Percentiles rank a stretch among this genome's conserved stretches.
Evolutionary conservation across 805 yeast species (phyloP).

Genomic region (Phaffomyces opuntiae): DNA sequence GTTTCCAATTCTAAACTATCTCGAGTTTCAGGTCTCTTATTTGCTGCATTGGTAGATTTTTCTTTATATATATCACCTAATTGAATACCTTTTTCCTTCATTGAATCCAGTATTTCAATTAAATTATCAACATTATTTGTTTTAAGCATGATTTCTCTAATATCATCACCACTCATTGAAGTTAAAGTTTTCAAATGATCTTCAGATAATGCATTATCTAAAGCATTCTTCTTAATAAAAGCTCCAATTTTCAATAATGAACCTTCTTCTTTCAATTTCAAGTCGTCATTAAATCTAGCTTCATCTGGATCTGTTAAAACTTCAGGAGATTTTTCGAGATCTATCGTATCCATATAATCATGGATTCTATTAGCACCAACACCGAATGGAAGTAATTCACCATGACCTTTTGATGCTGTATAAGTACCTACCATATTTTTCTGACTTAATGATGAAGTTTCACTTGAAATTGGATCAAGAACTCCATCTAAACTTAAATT

Average conservation of each 20-base stretch:
- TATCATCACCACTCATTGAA: constrained; percentile 29
- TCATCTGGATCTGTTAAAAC: constrained; percentile 17
- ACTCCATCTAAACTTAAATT: not conserved
- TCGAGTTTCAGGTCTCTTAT: not conserved
- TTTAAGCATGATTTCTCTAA: constrained; percentile 29
- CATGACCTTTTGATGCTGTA: constrained; percentile 25
- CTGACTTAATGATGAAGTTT: constrained; percentile 8
- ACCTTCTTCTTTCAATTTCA: constrained; percentile 21
- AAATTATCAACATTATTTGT: constrained; percentile 32
- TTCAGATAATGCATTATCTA: constrained; percentile 16
- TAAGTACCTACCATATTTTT: constrained; percentile 19
- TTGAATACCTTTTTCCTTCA: constrained; percentile 34
- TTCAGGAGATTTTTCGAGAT: constrained; percentile 13
- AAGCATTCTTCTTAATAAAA: constrained; percentile 8
- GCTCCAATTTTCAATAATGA: constrained; percentile 16
- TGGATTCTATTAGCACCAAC: constrained; percentile 13
- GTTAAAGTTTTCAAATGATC: constrained; percentile 22
- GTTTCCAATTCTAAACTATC: constrained; percentile 15
- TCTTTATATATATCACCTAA: constrained; percentile 28
- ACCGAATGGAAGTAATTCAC: constrained; percentile 32
- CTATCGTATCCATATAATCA: not conserved
- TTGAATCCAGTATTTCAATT: constrained; percentile 29
- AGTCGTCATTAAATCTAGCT: constrained; percentile 12
- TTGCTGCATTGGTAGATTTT: not conserved
- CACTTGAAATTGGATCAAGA: not conserved